Conservation (phyloP, 2,329 filamentous ascomycete genomes). For the Rhytidhysteron rufulum region DNA sequence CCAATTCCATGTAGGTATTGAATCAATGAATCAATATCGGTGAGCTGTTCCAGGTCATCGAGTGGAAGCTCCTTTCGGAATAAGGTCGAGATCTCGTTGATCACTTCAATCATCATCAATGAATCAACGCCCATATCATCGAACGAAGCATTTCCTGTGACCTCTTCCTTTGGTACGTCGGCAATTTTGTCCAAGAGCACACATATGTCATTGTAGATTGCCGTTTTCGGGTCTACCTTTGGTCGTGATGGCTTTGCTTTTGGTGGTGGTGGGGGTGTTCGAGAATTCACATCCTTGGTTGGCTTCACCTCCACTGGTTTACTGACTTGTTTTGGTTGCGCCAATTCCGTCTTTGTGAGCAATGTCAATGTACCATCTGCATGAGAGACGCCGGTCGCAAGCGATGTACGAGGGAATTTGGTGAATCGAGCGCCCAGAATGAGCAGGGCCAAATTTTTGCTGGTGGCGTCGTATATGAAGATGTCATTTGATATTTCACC, state of each 20-base stretch:
- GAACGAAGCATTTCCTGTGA: constrained; percentile 17
- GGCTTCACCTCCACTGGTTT: constrained; percentile 1
- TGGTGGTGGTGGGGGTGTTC: background rate
- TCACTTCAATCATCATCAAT: constrained; percentile 33
- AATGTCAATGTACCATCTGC: no score
- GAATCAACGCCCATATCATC: constrained; percentile 38
- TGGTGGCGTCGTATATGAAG: constrained; percentile 10
- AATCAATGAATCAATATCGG: no score
- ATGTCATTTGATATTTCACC: constrained; percentile 7
- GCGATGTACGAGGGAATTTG: constrained; percentile 5
- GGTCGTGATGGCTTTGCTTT: background rate
- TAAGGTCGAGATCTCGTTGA: constrained; percentile 20
- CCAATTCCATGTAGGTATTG: no score
- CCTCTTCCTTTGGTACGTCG: constrained; percentile 12
- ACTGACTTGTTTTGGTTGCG: no score
- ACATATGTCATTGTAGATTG: constrained; percentile 6
- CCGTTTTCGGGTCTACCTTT: background rate
- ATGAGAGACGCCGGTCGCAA: no score
- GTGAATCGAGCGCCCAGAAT: constrained; percentile 8
- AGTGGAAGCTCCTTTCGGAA: no score
- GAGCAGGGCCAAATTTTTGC: constrained; percentile 9
- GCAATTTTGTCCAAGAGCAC: constrained; percentile 15
- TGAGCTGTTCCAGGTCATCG: constrained; percentile 6
- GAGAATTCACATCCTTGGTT: background rate
- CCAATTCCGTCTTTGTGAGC: no score